Base-by-base conservation (phyloP, 1,139 yeast species). In the Blastobotrys indianensis region DNA sequence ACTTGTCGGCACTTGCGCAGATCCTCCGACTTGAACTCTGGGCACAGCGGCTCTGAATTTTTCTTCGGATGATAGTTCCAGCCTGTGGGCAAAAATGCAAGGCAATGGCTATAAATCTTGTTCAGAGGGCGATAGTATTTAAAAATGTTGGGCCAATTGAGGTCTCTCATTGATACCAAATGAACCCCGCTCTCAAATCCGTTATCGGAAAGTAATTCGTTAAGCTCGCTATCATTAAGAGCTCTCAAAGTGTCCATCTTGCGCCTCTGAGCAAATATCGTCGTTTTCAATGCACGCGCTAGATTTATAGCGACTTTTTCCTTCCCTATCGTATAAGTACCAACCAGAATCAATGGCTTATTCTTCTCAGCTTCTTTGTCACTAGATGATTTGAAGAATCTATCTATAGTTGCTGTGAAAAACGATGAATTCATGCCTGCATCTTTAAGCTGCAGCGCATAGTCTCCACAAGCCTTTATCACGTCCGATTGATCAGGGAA, bases 251-350 rank as follows among this genome's bases (percentile, higher is more conserved):
- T 76, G 46, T 70, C 70, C 35, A 72, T 70, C 53, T 85, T 74
- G 44, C 75, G 68, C 25, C 69, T 64, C 9, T 61, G 70, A 54
- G 74, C 77, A 66, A 72, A 82, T 55, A 68, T 82, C 68, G 62
- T 80, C 58, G 73, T 75, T 1, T 68, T 60, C 13, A 86, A 61
- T n/a, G 61, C 60, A 39, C 74, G 65, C 59, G 90, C 92, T 30
- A 86, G 72, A 1, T 78, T 71, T 8, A 86, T 66, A 0, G 95
- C 97, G 25, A 92, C 63, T 48, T 81, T 76, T 61, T 92, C 98
- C 61, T 92, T 92, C 1, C 98, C 97, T 37, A 92, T 87, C 1
- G 90, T 76, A 62, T 92, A 92, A 0, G 95, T 82, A 0, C 97
- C 97, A n/a, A 92, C 81, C 17, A 85, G 69, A 7, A 85, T 77